These are phyloP conservation scores for Tribonema minus DNA, from an alignment of 108 stramenopile genomes.

Conservation along the genomic window DNA sequence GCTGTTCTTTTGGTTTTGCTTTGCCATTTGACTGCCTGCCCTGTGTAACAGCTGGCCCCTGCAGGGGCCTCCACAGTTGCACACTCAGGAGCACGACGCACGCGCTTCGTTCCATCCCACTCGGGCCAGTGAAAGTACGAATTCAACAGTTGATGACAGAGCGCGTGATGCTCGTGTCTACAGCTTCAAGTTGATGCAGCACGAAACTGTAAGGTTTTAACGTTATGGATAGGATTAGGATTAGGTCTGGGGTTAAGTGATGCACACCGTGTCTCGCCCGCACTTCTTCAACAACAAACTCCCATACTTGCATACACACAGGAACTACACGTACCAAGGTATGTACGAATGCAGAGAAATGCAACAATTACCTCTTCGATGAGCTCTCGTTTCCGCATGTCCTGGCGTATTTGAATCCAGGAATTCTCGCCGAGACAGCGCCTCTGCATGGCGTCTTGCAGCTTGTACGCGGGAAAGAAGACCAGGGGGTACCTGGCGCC, in stretches of 20 bases:
- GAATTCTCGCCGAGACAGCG: constrained; percentile 38
- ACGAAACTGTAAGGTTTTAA: too few relatives aligned
- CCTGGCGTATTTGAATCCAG: constrained; percentile 20
- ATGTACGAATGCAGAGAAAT: not conserved
- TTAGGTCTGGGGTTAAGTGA: too few relatives aligned
- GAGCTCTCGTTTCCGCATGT: not conserved
- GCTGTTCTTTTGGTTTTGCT: too few relatives aligned
- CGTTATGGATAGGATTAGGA: too few relatives aligned
- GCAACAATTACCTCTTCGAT: not conserved
- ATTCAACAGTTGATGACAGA: too few relatives aligned
- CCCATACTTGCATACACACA: not conserved
- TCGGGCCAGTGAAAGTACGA: too few relatives aligned
- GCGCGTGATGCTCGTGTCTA: too few relatives aligned
- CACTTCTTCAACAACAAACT: not conserved
- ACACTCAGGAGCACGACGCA: too few relatives aligned
- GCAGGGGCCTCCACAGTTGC: too few relatives aligned
- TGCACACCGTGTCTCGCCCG: not conserved
- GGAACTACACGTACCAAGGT: not conserved
- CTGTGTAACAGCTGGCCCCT: too few relatives aligned
- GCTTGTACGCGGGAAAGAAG: constrained; percentile 59
- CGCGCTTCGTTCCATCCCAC: too few relatives aligned
- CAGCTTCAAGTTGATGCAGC: not conserved
- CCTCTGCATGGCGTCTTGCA: constrained; percentile 58
- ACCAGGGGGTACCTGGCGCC: constrained; percentile 58
- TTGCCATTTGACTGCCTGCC: too few relatives aligned